These are phyloP conservation scores for Nicotiana obtusifolia DNA, from an alignment of 257 asterid genomes.

Conservation along the genomic window DNA sequence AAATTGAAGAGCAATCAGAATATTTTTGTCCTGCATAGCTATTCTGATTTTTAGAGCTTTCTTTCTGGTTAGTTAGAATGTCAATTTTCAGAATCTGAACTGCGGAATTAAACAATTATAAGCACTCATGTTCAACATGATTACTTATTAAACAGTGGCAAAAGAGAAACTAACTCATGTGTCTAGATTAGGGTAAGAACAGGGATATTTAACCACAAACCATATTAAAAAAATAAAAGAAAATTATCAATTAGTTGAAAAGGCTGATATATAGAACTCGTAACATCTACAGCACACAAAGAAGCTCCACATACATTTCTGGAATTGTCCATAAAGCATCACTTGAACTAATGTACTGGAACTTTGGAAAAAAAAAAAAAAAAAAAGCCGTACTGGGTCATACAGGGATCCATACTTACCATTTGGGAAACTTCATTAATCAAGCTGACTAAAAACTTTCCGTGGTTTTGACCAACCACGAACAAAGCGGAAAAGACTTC, in stretches of 20 bases:
- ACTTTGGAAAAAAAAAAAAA: not conserved
- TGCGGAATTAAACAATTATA: not conserved
- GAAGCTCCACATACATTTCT: not conserved
- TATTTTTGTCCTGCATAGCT: not conserved
- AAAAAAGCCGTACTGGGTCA: not conserved
- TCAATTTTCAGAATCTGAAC: not conserved
- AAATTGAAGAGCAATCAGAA: not conserved
- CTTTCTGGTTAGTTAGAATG: not conserved
- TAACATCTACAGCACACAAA: not conserved
- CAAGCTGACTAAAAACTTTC: slow-evolving; percentile 48
- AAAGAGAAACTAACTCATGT: not conserved
- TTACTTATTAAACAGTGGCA: not conserved
- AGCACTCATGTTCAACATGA: not conserved
- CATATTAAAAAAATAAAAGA: not conserved
- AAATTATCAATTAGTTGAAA: not conserved
- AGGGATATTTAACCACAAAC: not conserved
- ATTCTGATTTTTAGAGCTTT: not conserved
- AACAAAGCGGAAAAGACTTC: slow-evolving; percentile 48
- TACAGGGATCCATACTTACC: slow-evolving; percentile 38
- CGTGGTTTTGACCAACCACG: slow-evolving; percentile 60
- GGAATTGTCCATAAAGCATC: not conserved
- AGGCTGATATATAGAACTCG: not conserved
- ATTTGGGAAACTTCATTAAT: slow-evolving; percentile 47
- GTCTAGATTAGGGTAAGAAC: not conserved
- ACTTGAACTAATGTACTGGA: not conserved